Base-by-base conservation (phyloP, 108 stramenopile genomes). In the Skeletonema tropicum region DNA sequence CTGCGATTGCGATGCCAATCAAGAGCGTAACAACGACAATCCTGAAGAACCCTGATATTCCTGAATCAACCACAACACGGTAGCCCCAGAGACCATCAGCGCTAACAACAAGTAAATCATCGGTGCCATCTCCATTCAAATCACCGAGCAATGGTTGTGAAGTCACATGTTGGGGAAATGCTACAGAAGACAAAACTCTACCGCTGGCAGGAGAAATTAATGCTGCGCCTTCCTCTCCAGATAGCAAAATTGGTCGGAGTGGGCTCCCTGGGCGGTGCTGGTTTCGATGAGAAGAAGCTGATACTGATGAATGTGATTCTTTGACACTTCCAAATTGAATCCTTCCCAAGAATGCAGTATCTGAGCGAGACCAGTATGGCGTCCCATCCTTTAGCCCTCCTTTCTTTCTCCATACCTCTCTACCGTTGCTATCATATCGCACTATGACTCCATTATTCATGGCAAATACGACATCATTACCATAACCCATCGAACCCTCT, bases 51-150 rank as follows among this genome's bases (percentile, higher is more conserved):
- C 87, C 75, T 2, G 88, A 81, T 6, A 82, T 60, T 14, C 88
- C 87, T 29, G 83, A 68, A n/a, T 68, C 73, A 9, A 93, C 82
- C 15, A 73, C 29, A n/a, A 95, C 66, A 17, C 82, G 84, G 61
- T 88, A 95, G n/a, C 92, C 94, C 92, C 90, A 95, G 19, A 95
- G 66, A 7, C 85, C 94, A 83, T 93, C 89, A 57, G 66, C 61
- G 48, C 87, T 92, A 11, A 76, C 60, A 38, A 93, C 77, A 17
- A 92, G 62, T 9, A 95, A 76, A 79, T 95, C 94, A 45, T 90
- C 80, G 4, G 91, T 90, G 10, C 92, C 94, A 76, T 95, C 94
- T 33, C 94, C 94, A 73, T 82, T 88, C 38, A 92, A 60, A 75
- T 95, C 94, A 12, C 71, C 86, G 21, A 93, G 57, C 25, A 93